Conservation (phyloP, 208 protist species). For the Acanthamoeba triangularis region DNA sequence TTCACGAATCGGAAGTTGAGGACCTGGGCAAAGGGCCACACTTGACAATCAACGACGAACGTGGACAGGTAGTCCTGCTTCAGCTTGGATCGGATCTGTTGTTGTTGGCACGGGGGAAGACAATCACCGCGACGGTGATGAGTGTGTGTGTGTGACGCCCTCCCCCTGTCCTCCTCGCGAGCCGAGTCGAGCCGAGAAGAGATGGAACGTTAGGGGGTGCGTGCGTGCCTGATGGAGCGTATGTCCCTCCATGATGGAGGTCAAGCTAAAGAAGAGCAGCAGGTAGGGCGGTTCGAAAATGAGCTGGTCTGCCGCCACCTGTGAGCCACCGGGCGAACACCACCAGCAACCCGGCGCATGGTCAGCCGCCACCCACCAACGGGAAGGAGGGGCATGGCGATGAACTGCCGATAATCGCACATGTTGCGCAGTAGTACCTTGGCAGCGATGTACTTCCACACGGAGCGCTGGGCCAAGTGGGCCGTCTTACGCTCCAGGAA, state of each 20-base stretch:
- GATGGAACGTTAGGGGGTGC: neutral
- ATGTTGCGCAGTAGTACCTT: neutral
- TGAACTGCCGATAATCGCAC: neutral
- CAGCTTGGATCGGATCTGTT: constrained; percentile 65
- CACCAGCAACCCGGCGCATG: neutral
- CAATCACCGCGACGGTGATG: neutral
- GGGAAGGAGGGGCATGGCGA: neutral
- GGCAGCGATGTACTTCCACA: constrained; percentile 54
- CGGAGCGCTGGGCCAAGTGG: constrained; percentile 28
- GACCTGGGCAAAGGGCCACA: constrained; percentile 34
- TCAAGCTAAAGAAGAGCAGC: constrained; percentile 54
- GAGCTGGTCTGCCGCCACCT: constrained; percentile 68
- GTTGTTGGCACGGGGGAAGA: neutral
- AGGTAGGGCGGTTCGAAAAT: constrained; percentile 67
- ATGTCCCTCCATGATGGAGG: constrained; percentile 65
- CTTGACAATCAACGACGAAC: constrained; percentile 62
- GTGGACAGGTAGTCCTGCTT: constrained; percentile 48
- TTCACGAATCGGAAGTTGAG: constrained; percentile 68
- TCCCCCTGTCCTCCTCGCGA: no score
- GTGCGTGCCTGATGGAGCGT: constrained; percentile 40
- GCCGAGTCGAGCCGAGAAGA: neutral
- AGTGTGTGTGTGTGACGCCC: no score
- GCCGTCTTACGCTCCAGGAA: constrained; percentile 69
- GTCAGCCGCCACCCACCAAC: neutral
- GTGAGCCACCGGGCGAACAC: no score